Base-by-base conservation (phyloP, 352 stramenopile species). In the Vaucheria bursata region DNA sequence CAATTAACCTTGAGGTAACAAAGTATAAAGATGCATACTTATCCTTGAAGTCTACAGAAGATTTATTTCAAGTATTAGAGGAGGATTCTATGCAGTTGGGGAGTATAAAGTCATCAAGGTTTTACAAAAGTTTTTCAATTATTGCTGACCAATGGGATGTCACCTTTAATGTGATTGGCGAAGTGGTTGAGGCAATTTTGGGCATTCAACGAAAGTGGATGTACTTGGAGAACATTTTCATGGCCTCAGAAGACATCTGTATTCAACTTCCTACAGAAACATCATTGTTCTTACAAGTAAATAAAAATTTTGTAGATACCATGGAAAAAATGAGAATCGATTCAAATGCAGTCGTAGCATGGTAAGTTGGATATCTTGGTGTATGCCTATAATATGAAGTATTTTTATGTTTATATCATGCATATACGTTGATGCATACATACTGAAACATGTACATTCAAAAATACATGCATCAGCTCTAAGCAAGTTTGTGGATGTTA, bases 151-250 rank as follows among this genome's bases (percentile, higher is more conserved):
- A 89, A 52, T 96, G 91, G 92, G 91, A 97, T 79, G 88, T 88
- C 36, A 74, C 86, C 0, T 85, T 97, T 0, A 88, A 90, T 7
- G 87, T 87, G 38, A 88, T 96, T 52, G 95, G 89, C 0, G 92
- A 97, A 76, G 90, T 96, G 1, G 88, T 96, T 34, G 91, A 96
- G 72, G n/a, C 85, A 31, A 82, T 87, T 25, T 84, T 97, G 3
- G 87, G 85, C 3, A 91, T 97, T 8, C 92, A 97, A 74, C 89
- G 91, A 0, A 96, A 93, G 78, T 97, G 92, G 92, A 96, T 97
- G 18, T 97, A 97, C 78, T 77, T 97, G 45, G 92, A 97, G 84
- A 93, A 85, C 65, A 97, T 97, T 39, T 97, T 97, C 77, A 96
- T 96, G 90, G 91, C 90, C 0, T 94, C 88, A 0, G 92, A 95